These are phyloP conservation scores for Fraxinus greggii DNA, from an alignment of 305 asterid species.

Conservation along the genomic window DNA sequence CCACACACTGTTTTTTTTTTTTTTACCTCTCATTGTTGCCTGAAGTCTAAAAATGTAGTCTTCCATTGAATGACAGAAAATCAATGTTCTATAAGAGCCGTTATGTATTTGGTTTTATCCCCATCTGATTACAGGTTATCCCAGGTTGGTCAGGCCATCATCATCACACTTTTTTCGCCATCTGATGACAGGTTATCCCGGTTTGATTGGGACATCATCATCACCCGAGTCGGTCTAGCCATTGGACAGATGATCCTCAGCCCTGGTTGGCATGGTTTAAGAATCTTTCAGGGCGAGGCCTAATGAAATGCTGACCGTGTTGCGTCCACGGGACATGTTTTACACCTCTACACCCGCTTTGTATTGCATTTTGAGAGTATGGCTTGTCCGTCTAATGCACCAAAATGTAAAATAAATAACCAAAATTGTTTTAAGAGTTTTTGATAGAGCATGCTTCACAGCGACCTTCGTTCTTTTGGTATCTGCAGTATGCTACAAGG, in stretches of 20 bases:
- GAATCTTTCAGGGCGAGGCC: not conserved
- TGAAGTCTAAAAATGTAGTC: not conserved
- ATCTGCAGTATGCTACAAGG: not conserved
- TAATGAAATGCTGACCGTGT: not conserved
- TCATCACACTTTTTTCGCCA: not conserved
- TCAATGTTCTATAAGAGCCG: not conserved
- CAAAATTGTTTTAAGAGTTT: not conserved
- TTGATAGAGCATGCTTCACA: not conserved
- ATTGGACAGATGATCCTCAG: not conserved
- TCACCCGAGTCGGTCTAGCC: not conserved
- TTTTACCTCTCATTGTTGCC: not conserved
- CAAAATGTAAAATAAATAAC: not conserved
- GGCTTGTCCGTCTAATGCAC: not conserved
- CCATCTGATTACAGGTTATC: not conserved
- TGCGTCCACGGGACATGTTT: not conserved
- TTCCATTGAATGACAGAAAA: not conserved
- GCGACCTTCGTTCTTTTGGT: not conserved
- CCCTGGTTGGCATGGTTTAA: not conserved
- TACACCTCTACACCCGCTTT: not conserved
- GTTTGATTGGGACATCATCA: not conserved
- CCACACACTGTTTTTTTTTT: slow-evolving; percentile 11
- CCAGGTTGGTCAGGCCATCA: not conserved
- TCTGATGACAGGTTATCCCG: not conserved
- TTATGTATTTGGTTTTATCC: not conserved
- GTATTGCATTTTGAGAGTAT: not conserved